Evolutionary conservation across 1,284 basidiomycete species (phyloP), one percentile per base, ranked within the genome.

Genomic region (Fomes fomentarius): DNA sequence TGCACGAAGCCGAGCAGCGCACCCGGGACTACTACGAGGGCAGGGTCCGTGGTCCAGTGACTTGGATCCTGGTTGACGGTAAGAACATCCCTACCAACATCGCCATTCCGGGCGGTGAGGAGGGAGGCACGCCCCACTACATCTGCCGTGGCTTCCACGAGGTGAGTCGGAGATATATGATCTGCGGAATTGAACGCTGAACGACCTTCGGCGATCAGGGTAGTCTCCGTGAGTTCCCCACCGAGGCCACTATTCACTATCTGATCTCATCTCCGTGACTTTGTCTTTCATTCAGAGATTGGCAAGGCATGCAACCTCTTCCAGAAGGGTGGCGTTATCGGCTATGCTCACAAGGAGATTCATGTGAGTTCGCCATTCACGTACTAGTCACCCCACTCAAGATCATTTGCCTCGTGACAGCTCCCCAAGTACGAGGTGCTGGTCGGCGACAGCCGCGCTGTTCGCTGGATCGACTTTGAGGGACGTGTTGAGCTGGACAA

Each of bases 401-500:
- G n/a, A n/a, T n/a, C n/a, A n/a, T n/a, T n/a, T 30, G 28, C 28
- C 28, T 30, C 28, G 22, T 17, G 17, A n/a, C 51, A 89, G 87
- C 47, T 83, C 42, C 76, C 76, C 24, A 76, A 73, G 40, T 89
- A 81, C 62, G 87, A 89, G 63, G 77, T 91, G 39, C 81, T 91
- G 26, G 71, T 89, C n/a, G 89, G 85, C 4, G 75, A 89, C 65
- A 71, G 76, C 58, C 71, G 69, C 7, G 83, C 74, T 17, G 70
- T 91, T 45, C 75, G 65, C 50, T 91, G 88, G 88, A 81, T 86
- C 0, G 61, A 75, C 48, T 63, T 68, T 33, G 69, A 69, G 35
- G 84, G 83, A 24, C 66, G 65, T 3, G 62, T 89, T 54, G 73
- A 81, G 54, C 50, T 81, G 28, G 40, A 63, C 2, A 57, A 64